phyloP scores from a whole-genome alignment of 495 filamentous ascomycete genomes.

The Pyrenopolyporus hunteri region DNA sequence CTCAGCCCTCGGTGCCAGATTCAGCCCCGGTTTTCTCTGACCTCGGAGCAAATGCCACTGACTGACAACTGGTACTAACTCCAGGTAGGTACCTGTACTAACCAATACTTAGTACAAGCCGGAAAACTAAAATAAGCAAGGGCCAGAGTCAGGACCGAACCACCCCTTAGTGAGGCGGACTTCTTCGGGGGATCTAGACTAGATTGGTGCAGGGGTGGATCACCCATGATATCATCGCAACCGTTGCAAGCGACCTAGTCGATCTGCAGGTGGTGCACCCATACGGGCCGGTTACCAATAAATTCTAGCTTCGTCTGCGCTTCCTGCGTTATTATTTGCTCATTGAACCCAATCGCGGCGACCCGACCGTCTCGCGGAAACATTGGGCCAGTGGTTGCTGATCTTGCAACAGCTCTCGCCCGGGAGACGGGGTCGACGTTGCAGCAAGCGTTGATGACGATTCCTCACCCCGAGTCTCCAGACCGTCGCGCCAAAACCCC shows the following conservation, averaged over 20 bases:
- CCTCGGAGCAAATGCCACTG: slow-evolving; percentile 33
- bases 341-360: slow-evolving; percentile 16
- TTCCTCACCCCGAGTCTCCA: slow-evolving; percentile 30
- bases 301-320: slow-evolving; percentile 9
- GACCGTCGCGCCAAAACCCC: slow-evolving; percentile 31
- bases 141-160: slow-evolving; percentile 22
- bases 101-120: too few species aligned
- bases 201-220: slow-evolving; percentile 30
- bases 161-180: not conserved
- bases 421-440: slow-evolving; percentile 10
- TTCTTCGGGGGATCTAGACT: slow-evolving; percentile 30
- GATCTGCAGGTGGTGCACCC: slow-evolving; percentile 27
- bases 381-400: slow-evolving; percentile 1
- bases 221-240: slow-evolving; percentile 40
- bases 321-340: slow-evolving; percentile 36
- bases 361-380: slow-evolving; percentile 4
- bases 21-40: slow-evolving; percentile 11
- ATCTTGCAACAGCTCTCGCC: slow-evolving; percentile 18
- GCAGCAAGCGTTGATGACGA: slow-evolving; percentile 31
- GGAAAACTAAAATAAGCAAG: too few species aligned
- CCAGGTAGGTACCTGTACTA: too few species aligned
- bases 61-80: too few species aligned
- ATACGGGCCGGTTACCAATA: slow-evolving; percentile 38
- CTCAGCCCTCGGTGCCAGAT: slow-evolving; percentile 13
- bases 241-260: slow-evolving; percentile 16